Evolutionary conservation across 768 basidiomycete species (phyloP), one percentile per base, ranked within the genome.

Genomic region (Lentinula sp.): DNA sequence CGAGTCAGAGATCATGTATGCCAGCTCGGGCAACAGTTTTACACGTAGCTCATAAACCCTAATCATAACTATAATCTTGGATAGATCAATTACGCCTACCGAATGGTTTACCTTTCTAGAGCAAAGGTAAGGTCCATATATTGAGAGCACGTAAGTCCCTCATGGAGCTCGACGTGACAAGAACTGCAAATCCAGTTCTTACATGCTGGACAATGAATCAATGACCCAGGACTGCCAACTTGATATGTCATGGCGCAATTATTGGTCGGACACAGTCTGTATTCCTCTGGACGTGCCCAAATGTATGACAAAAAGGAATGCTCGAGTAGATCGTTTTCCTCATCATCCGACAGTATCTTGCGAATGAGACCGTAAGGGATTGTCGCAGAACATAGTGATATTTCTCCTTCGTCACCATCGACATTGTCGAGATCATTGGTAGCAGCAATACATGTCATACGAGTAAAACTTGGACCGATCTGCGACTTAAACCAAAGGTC

Each of bases 1-100:
- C 13, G 79, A 82, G 66, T 75, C 86, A 4, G 90, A 93, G 73
- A 77, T 89, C 52, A 71, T 84, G 70, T 87, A 88, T 68, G 86
- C 80, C 57, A 89, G 88, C 69, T 83, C 87, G 1, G 87, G 85
- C 23, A 83, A 79, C 66, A 87, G 81, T 23, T 60, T 60, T 49
- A 59, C 57, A 56, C 55, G 40, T 56, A 56, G 40, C 18, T 9
- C 55, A 56, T 56, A 56, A 56, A 43, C 5, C 39, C 21, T 43
- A 56, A 56, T 56, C 40, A 43, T 23, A 10, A 56, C 28, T 16
- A 6, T 39, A 54, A 54, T 54, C 10, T 35, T 37, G 46, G 46
- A 48, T 48, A 48, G 21, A 48, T 48, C 9, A 39, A 39, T 39
- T 13, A 39, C 13, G 37, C 9, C 37, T 39, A 39, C 37, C 7